Conservation (phyloP, 495 filamentous ascomycete genomes). For the Talaromyces nanjingensis region DNA sequence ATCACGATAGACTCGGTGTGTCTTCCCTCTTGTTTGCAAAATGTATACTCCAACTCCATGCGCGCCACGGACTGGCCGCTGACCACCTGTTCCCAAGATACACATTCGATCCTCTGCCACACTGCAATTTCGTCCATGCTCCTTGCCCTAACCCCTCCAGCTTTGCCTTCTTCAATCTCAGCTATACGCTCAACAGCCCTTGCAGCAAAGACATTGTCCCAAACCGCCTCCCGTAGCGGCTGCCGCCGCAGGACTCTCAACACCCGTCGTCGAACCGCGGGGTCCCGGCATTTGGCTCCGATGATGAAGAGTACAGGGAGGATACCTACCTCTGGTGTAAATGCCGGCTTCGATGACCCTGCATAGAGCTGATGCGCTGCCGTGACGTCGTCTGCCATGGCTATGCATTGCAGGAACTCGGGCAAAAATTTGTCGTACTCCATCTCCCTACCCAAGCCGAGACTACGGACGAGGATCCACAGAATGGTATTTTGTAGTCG, state of each 20-base stretch:
- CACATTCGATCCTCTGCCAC: conserved; percentile 20
- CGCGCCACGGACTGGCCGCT: conserved; percentile 14
- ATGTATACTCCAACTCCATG: conserved; percentile 24
- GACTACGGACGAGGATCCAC: conserved; percentile 19
- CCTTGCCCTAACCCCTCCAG: conserved; percentile 10
- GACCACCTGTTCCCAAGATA: conserved; percentile 16
- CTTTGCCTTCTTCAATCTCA: conserved; percentile 17
- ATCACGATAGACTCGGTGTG: conserved; percentile 18
- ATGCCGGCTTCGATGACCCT: background rate
- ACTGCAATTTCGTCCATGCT: conserved; percentile 18
- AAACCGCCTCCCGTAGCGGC: conserved; percentile 21
- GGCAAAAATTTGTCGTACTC: background rate
- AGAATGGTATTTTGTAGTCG: conserved; percentile 21
- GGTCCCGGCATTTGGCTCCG: conserved; percentile 25
- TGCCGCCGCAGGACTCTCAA: background rate
- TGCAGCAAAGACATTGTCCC: conserved; percentile 23
- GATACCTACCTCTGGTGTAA: background rate
- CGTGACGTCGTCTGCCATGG: background rate
- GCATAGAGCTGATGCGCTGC: background rate
- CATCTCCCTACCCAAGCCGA: conserved; percentile 7
- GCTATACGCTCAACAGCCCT: conserved; percentile 23
- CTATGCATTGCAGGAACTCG: conserved; percentile 2
- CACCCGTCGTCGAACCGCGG: conserved; percentile 18
- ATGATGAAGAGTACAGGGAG: conserved; percentile 19
- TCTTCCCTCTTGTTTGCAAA: conserved; percentile 15